Conservation (phyloP, 202 grass and related monocot species). For the Brachypodium distachyon region DNA sequence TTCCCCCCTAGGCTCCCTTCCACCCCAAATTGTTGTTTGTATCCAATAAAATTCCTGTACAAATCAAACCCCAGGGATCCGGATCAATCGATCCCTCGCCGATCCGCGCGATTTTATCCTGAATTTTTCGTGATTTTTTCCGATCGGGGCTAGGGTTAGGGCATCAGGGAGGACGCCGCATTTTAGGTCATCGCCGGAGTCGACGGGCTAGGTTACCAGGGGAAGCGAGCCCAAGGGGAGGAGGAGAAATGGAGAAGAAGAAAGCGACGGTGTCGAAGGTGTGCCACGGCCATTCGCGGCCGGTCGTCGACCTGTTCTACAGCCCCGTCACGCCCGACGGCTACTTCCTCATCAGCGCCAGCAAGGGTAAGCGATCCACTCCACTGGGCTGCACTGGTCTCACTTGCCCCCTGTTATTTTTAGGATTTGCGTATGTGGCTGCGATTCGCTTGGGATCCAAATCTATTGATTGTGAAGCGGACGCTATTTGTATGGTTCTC, state of each 20-base stretch:
- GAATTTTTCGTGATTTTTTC: neutral
- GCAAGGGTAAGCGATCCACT: constrained; percentile 62
- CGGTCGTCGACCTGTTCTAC: constrained; percentile 94
- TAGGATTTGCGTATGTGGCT: neutral
- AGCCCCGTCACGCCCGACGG: constrained; percentile 72
- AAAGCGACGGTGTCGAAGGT: constrained; percentile 81
- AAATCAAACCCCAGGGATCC: constrained; percentile 34
- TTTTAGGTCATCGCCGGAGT: neutral
- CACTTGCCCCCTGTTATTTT: neutral
- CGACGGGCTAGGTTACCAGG: neutral
- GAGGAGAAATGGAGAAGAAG: constrained; percentile 78
- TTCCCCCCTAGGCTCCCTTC: neutral
- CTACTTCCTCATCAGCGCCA: constrained; percentile 95
- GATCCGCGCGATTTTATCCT: neutral
- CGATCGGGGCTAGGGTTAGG: constrained; percentile 46
- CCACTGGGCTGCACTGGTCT: neutral
- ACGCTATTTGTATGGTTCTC: neutral
- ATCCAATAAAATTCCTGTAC: constrained; percentile 31
- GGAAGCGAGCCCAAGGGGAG: neutral
- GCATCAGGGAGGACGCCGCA: neutral
- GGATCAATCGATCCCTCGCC: neutral
- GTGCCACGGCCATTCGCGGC: constrained; percentile 96
- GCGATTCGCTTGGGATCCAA: neutral
- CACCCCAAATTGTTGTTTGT: neutral
- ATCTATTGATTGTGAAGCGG: neutral